Evolutionary conservation across 192 early-diverging fungal genomes (phyloP).

Genomic region (Geosiphon pyriformis): DNA sequence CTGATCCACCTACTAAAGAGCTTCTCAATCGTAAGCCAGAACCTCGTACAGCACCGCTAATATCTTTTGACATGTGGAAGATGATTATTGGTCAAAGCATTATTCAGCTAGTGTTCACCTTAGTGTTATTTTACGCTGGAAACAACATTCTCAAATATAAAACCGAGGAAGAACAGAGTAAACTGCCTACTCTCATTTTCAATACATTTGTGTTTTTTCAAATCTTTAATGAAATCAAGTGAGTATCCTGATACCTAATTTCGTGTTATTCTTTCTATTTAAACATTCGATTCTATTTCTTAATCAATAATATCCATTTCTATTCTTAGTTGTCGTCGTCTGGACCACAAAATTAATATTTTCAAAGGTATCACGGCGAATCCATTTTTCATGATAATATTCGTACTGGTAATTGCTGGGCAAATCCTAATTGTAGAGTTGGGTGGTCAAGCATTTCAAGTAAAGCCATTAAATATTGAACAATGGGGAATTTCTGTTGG

Average conservation of each 20-base stretch:
- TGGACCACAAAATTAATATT: conserved; percentile 79
- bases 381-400: conserved; percentile 73
- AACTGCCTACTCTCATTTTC: conserved; percentile 78
- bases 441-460: conserved; percentile 82
- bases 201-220: conserved; percentile 76
- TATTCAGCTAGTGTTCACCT: conserved; percentile 79
- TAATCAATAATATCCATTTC: no score
- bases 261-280: background rate
- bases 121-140: conserved; percentile 63
- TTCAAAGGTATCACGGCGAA: conserved; percentile 77
- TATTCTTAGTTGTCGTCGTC: conserved; percentile 56
- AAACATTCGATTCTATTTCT: background rate
- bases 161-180: conserved; percentile 19
- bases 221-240: conserved; percentile 53
- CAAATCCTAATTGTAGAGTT: conserved; percentile 90
- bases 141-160: conserved; percentile 55
- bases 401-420: conserved; percentile 63
- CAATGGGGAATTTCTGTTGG: conserved; percentile 84
- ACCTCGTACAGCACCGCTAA: conserved; percentile 72
- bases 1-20: conserved; percentile 84
- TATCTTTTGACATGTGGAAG: conserved; percentile 91
- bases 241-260: conserved; percentile 15
- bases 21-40: conserved; percentile 86
- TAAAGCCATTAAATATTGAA: conserved; percentile 53
- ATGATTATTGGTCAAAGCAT: conserved; percentile 90